These are phyloP conservation scores for Starmerella vaccinii DNA, from an alignment of 805 yeast species.

Conservation along the genomic window DNA sequence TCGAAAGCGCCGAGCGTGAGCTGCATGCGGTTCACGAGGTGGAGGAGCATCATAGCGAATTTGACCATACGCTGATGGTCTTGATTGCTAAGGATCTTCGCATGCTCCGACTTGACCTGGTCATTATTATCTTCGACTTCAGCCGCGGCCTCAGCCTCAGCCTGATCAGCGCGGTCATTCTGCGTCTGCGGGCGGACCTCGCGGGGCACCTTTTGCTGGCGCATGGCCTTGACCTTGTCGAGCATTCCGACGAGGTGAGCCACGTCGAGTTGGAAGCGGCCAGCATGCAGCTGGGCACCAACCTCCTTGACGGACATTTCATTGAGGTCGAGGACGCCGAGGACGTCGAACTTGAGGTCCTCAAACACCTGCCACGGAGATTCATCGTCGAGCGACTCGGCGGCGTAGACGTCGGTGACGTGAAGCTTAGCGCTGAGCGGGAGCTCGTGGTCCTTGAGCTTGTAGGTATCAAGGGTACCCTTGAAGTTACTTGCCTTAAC, in stretches of 20 bases:
- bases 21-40: slow-evolving; percentile 32
- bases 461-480: slow-evolving; percentile 31
- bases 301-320: slow-evolving; percentile 30
- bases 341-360: slow-evolving; percentile 25
- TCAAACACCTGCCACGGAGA: slow-evolving; percentile 30
- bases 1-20: slow-evolving; percentile 30
- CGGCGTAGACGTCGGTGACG: slow-evolving; percentile 28
- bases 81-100: slow-evolving; percentile 5
- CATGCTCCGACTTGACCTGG: slow-evolving; percentile 1
- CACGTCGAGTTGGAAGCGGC: slow-evolving; percentile 25
- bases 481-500: slow-evolving; percentile 25
- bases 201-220: not conserved
- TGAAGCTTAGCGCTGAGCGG: slow-evolving; percentile 26
- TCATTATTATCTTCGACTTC: slow-evolving; percentile 6
- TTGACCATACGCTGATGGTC: slow-evolving; percentile 13
- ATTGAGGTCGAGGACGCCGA: slow-evolving; percentile 29
- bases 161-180: not conserved
- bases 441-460: slow-evolving; percentile 26
- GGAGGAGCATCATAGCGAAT: slow-evolving; percentile 20
- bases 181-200: not conserved
- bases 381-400: slow-evolving; percentile 26
- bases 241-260: slow-evolving; percentile 21
- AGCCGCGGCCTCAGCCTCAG: too few relatives aligned
- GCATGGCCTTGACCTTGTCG: slow-evolving; percentile 13
- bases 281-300: slow-evolving; percentile 27